Evolutionary conservation across 1,284 basidiomycete species (phyloP).

Genomic region (Microbotryomycetes sp.): DNA sequence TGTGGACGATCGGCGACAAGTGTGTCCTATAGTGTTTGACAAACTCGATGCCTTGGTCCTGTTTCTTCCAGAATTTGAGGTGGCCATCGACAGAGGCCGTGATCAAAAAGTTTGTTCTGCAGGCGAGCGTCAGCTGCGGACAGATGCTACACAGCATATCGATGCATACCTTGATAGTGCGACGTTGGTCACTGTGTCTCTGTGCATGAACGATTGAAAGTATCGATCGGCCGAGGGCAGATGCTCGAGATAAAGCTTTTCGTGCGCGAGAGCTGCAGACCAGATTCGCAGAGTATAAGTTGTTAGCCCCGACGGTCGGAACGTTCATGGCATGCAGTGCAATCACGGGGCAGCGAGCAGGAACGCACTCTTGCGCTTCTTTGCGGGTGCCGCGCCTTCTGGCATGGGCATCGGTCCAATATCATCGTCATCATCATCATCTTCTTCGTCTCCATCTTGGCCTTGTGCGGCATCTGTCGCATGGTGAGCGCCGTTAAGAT

Average conservation of each 20-base stretch:
- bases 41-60: constrained; percentile 82
- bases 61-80: constrained; percentile 98
- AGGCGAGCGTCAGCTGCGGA: background rate
- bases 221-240: constrained; percentile 89
- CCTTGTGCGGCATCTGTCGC: constrained; percentile 6
- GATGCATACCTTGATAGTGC: constrained; percentile 38
- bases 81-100: constrained; percentile 94
- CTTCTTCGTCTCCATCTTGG: constrained; percentile 8
- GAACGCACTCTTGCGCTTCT: constrained; percentile 39
- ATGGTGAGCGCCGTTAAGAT: background rate
- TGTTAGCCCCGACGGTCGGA: background rate
- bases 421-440: constrained; percentile 40
- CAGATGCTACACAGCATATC: background rate
- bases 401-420: constrained; percentile 42
- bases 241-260: constrained; percentile 80
- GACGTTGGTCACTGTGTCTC: constrained; percentile 82
- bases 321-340: background rate
- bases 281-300: background rate
- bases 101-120: constrained; percentile 81
- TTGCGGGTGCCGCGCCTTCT: constrained; percentile 31
- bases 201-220: constrained; percentile 97
- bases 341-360: background rate
- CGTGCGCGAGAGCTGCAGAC: constrained; percentile 57
- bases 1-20: constrained; percentile 65
- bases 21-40: constrained; percentile 86